Evolutionary conservation across 2,329 filamentous ascomycete genomes (phyloP).

Genomic region (Coniochaeta hoffmannii): DNA sequence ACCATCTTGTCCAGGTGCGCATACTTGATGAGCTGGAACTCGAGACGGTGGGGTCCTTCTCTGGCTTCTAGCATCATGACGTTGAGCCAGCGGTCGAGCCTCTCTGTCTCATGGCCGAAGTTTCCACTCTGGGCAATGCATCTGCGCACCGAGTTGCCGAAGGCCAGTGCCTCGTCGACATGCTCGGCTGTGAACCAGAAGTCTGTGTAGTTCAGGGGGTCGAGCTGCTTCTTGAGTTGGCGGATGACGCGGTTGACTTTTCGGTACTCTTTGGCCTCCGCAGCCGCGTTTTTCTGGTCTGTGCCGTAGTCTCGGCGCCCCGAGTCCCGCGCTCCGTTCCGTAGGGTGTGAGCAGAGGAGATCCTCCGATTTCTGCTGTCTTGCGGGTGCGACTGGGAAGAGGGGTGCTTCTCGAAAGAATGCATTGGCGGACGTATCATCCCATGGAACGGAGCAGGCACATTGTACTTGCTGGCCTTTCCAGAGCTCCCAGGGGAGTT

Average conservation of each 20-base stretch:
- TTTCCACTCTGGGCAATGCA: background rate
- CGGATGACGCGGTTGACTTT: background rate
- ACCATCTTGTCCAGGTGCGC: slow-evolving; percentile 36
- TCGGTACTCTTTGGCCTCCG: background rate
- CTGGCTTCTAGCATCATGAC: background rate
- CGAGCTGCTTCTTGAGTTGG: background rate
- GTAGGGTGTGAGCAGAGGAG: background rate
- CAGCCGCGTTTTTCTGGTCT: background rate
- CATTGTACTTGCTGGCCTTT: background rate
- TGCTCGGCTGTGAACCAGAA: background rate
- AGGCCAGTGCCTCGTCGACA: background rate
- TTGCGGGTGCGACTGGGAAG: background rate
- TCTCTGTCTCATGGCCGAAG: background rate
- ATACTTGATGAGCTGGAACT: slow-evolving; percentile 29
- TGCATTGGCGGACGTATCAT: background rate
- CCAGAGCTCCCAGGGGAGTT: background rate
- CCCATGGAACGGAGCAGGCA: background rate
- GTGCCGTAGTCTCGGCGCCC: background rate
- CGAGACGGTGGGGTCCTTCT: slow-evolving; percentile 15
- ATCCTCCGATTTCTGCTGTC: background rate
- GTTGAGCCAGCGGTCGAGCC: background rate
- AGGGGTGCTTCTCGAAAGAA: background rate
- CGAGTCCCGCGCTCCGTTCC: background rate
- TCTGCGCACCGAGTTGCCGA: slow-evolving; percentile 1
- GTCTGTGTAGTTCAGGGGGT: background rate